A percentile compares a stretch with the other conserved stretches of the same genome.
phyloP scores from a whole-genome alignment of 768 basidiomycete genomes.

The Leccinellum luteum region DNA sequence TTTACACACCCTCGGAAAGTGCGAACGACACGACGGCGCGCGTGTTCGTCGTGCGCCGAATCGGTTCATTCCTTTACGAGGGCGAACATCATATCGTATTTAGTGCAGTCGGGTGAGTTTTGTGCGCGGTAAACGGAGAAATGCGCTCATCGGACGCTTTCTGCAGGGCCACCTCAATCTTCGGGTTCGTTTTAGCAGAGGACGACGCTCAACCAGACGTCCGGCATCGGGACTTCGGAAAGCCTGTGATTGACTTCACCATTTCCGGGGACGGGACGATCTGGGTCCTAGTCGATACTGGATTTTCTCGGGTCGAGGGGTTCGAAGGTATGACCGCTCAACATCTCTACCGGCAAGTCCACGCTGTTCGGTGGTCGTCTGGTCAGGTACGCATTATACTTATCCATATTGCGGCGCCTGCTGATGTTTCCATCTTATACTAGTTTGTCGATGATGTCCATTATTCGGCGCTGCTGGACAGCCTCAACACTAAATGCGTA shows the following conservation, averaged over 20 bases:
- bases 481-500: constrained; percentile 45
- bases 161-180: constrained; percentile 68
- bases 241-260: constrained; percentile 61
- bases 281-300: constrained; percentile 50
- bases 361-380: constrained; percentile 33
- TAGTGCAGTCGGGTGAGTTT: constrained; percentile 67
- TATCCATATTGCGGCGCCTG: background rate
- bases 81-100: constrained; percentile 52
- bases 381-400: constrained; percentile 37
- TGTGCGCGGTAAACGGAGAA: background rate
- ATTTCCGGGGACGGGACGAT: constrained; percentile 37
- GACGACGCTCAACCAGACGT: constrained; percentile 25
- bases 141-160: constrained; percentile 1
- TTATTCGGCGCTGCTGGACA: constrained; percentile 34
- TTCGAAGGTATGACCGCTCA: constrained; percentile 10
- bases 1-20: background rate
- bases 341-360: constrained; percentile 24
- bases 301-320: constrained; percentile 29
- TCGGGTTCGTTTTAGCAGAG: constrained; percentile 41
- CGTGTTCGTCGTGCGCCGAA: constrained; percentile 57
- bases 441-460: constrained; percentile 22
- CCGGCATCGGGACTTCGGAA: constrained; percentile 46
- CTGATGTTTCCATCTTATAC: background rate
- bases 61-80: constrained; percentile 44
- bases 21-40: constrained; percentile 28